These are phyloP conservation scores for Penicillium goetzii DNA, from an alignment of 495 filamentous ascomycete genomes.

Conservation along the genomic window DNA sequence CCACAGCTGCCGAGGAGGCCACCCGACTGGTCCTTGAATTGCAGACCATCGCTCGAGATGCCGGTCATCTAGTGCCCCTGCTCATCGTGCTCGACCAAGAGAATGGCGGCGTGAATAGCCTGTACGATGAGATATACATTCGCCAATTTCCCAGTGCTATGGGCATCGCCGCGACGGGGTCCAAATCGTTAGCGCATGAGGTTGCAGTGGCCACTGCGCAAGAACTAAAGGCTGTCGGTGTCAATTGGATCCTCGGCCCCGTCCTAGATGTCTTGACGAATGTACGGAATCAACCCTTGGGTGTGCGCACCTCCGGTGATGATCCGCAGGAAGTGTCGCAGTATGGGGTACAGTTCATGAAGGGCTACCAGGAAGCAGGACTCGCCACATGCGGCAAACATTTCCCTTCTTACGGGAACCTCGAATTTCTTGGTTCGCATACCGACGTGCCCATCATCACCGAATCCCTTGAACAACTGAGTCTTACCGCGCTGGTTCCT, in stretches of 20 bases:
- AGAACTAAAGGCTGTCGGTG: slow-evolving; percentile 81
- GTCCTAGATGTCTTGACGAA: slow-evolving; percentile 91
- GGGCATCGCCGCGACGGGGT: slow-evolving; percentile 86
- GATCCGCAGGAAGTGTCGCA: slow-evolving; percentile 89
- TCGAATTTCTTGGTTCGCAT: slow-evolving; percentile 87
- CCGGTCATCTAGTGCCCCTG: slow-evolving; percentile 81
- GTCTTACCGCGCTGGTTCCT: slow-evolving; percentile 78
- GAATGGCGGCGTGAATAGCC: slow-evolving; percentile 92
- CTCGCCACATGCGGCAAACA: slow-evolving; percentile 88
- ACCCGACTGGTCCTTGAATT: slow-evolving; percentile 80
- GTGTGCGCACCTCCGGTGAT: slow-evolving; percentile 80
- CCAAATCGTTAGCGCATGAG: slow-evolving; percentile 73
- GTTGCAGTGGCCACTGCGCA: slow-evolving; percentile 85
- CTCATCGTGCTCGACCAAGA: slow-evolving; percentile 88
- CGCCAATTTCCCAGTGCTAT: slow-evolving; percentile 90
- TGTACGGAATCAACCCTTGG: slow-evolving; percentile 81
- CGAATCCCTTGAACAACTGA: slow-evolving; percentile 85
- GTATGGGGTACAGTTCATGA: slow-evolving; percentile 85
- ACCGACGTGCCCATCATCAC: slow-evolving; percentile 90
- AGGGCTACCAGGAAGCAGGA: slow-evolving; percentile 84
- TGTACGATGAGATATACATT: slow-evolving; percentile 89
- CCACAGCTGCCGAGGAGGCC: slow-evolving; percentile 77
- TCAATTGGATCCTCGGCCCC: slow-evolving; percentile 89
- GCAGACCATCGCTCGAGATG: slow-evolving; percentile 83
- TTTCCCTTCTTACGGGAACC: slow-evolving; percentile 88